phyloP scores from a whole-genome alignment of 2,329 filamentous ascomycete species.

The Herpotrichia juniperi region DNA sequence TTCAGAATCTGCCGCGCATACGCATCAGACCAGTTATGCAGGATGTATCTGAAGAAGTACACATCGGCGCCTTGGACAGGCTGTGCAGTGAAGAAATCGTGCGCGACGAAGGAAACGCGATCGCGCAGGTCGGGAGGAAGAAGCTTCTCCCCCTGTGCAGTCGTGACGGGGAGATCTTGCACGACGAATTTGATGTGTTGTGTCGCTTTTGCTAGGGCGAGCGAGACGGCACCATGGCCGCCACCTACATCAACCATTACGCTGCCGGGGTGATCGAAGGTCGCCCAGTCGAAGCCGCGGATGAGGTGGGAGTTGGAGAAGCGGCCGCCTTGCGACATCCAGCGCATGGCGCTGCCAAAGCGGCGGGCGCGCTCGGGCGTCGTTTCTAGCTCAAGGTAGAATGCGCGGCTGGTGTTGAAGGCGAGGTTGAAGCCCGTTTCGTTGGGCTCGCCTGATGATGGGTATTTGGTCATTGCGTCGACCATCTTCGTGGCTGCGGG shows the following conservation, averaged over 20 bases:
- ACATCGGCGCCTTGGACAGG: constrained; percentile 26
- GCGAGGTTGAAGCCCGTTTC: constrained; percentile 14
- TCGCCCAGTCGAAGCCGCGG: constrained; percentile 9
- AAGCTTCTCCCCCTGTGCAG: constrained; percentile 3
- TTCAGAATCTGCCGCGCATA: constrained; percentile 8
- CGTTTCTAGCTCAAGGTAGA: constrained; percentile 8
- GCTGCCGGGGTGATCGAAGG: background rate
- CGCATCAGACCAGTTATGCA: constrained; percentile 54
- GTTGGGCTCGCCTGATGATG: background rate
- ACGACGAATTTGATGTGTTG: constrained; percentile 16
- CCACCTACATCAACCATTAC: constrained; percentile 20
- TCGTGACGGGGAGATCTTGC: constrained; percentile 15
- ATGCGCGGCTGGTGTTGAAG: constrained; percentile 8
- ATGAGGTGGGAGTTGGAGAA: constrained; percentile 4
- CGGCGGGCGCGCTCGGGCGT: background rate
- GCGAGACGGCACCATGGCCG: constrained; percentile 14
- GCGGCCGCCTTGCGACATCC: constrained; percentile 6
- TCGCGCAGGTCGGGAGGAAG: constrained; percentile 4
- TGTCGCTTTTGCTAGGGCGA: constrained; percentile 11
- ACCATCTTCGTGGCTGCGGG: background rate
- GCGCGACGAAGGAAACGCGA: constrained; percentile 11
- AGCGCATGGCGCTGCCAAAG: constrained; percentile 9
- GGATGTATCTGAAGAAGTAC: constrained; percentile 63
- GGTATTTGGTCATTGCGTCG: background rate
- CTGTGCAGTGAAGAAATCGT: constrained; percentile 13